phyloP scores from a whole-genome alignment of 2,329 filamentous ascomycete genomes.

The Aureobasidium musti region DNA sequence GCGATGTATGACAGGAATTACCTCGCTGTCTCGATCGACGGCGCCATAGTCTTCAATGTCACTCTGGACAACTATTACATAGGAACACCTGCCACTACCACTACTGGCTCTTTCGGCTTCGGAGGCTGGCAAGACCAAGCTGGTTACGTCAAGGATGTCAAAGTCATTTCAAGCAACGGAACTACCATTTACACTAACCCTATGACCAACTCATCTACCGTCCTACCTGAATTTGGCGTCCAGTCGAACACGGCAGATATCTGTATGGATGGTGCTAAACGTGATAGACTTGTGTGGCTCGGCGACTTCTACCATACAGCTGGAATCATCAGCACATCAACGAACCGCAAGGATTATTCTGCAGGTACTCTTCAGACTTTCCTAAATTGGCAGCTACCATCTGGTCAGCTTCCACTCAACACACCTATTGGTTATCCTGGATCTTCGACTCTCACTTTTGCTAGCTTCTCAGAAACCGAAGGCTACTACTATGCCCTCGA shows the following conservation, averaged over 20 bases:
- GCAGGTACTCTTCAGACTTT: conserved; percentile 36
- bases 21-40: conserved; percentile 38
- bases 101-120: conserved; percentile 45
- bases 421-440: conserved; percentile 13
- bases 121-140: conserved; percentile 48
- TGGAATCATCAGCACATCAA: conserved; percentile 43
- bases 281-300: conserved; percentile 48
- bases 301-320: conserved; percentile 50
- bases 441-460: conserved; percentile 5
- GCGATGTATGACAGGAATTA: conserved; percentile 38
- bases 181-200: conserved; percentile 41
- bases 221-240: conserved; percentile 45
- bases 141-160: conserved; percentile 44
- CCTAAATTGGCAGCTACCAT: conserved; percentile 37
- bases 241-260: conserved; percentile 41
- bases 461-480: conserved; percentile 32
- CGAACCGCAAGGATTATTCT: conserved; percentile 43
- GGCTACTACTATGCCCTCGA: conserved; percentile 34
- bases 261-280: conserved; percentile 49
- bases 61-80: conserved; percentile 31
- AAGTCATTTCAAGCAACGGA: conserved; percentile 38
- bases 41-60: conserved; percentile 34
- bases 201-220: conserved; percentile 34
- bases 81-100: background rate
- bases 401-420: conserved; percentile 10